A percentile compares a stretch with the other conserved stretches of the same genome.
Evolutionary conservation across 148 eudicot species (phyloP).

Genomic region (Salicornia ramosissima): DNA sequence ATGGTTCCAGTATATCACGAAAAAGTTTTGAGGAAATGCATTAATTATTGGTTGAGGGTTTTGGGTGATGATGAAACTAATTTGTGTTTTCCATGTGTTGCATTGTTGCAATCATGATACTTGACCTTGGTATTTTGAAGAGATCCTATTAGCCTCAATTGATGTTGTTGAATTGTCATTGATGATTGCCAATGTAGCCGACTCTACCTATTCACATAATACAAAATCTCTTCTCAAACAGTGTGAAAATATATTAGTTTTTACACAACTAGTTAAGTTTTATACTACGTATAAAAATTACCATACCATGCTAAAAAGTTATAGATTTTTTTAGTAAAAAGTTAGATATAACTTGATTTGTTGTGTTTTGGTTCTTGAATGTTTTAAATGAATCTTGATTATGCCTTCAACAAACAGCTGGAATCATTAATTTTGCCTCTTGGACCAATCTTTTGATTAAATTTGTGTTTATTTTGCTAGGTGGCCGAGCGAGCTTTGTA

Average conservation of each 20-base stretch:
- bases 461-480: constrained; percentile 22
- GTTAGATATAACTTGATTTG: background rate
- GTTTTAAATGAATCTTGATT: background rate
- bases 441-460: background rate
- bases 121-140: background rate
- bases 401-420: background rate
- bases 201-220: background rate
- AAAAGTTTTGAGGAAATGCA: no score
- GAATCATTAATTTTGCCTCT: background rate
- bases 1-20: no score
- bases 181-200: background rate
- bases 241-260: no score
- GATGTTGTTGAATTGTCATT: no score
- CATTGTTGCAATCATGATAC: background rate
- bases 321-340: no score
- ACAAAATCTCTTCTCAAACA: no score
- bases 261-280: no score
- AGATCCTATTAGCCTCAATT: background rate
- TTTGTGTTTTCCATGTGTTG: background rate
- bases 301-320: no score
- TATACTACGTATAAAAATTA: no score
- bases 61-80: constrained; percentile 5
- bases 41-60: background rate
- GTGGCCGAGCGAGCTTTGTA: constrained; percentile 49
- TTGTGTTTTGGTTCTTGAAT: constrained; percentile 1